phyloP scores from a whole-genome alignment of 345 rosid genomes.

The Moricandia arvensis region DNA sequence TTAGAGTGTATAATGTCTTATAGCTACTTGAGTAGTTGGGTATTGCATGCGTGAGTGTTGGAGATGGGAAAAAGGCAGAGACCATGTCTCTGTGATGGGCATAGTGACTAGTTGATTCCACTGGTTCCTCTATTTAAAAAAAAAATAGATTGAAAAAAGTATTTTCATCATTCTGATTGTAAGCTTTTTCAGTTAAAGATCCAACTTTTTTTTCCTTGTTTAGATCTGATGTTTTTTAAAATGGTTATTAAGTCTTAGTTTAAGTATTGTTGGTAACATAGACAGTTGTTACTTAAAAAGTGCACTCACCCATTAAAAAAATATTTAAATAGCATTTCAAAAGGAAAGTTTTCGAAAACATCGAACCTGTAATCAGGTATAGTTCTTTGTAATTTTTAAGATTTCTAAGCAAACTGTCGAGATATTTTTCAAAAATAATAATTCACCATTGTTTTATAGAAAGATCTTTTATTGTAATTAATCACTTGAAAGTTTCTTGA shows the following conservation, averaged over 20 bases:
- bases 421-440: background rate
- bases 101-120: conserved; percentile 24
- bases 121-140: conserved; percentile 1
- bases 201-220: conserved; percentile 11
- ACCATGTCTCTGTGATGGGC: conserved; percentile 17
- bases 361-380: conserved; percentile 9
- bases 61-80: background rate
- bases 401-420: conserved; percentile 19
- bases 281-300: background rate
- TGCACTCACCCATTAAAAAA: background rate
- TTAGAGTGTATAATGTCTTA: conserved; percentile 4
- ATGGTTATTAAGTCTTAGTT: background rate
- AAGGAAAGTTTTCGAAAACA: background rate
- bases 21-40: conserved; percentile 49
- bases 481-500: background rate
- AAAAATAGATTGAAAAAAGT: background rate
- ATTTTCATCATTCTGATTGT: conserved; percentile 33
- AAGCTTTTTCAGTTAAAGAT: conserved; percentile 26
- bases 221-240: conserved; percentile 32
- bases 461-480: background rate
- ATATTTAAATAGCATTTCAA: background rate
- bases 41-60: conserved; percentile 31
- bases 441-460: background rate
- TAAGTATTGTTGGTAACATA: conserved; percentile 1
- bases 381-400: background rate